phyloP scores from a whole-genome alignment of 495 filamentous ascomycete genomes.

The Evernia prunastri region DNA sequence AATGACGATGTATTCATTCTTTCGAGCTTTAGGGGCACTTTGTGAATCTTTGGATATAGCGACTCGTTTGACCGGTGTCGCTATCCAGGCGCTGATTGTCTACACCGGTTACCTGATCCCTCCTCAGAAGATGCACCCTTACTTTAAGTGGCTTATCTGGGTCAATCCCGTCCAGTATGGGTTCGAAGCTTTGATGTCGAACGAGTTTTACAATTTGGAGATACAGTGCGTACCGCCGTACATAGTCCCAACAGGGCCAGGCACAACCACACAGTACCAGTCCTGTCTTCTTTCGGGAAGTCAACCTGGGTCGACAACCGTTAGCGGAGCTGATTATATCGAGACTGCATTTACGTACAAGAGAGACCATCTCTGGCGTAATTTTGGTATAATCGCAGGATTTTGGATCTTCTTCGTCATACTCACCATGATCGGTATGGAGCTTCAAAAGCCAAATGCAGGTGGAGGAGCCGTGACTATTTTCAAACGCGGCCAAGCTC shows the following conservation, averaged over 20 bases:
- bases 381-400: slow-evolving; percentile 54
- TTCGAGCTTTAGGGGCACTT: slow-evolving; percentile 63
- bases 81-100: slow-evolving; percentile 59
- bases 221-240: slow-evolving; percentile 48
- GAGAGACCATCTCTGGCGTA: slow-evolving; percentile 54
- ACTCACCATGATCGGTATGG: slow-evolving; percentile 58
- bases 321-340: slow-evolving; percentile 50
- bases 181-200: slow-evolving; percentile 62
- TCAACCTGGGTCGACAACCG: slow-evolving; percentile 41
- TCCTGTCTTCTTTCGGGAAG: slow-evolving; percentile 57
- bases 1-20: slow-evolving; percentile 74
- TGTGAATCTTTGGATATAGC: slow-evolving; percentile 59
- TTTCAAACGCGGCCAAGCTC: slow-evolving; percentile 57
- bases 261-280: slow-evolving; percentile 48
- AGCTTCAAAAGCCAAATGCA: slow-evolving; percentile 62
- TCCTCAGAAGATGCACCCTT: slow-evolving; percentile 65
- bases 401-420: slow-evolving; percentile 50
- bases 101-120: slow-evolving; percentile 82
- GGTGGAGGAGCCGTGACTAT: slow-evolving; percentile 65
- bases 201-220: slow-evolving; percentile 46
- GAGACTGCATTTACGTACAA: slow-evolving; percentile 47
- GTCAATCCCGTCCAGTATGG: slow-evolving; percentile 72
- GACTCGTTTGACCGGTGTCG: slow-evolving; percentile 56
- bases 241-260: slow-evolving; percentile 56
- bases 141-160: slow-evolving; percentile 72